These are phyloP conservation scores for Clarireedia monteithiana DNA, from an alignment of 2,329 filamentous ascomycete genomes.

Conservation along the genomic window DNA sequence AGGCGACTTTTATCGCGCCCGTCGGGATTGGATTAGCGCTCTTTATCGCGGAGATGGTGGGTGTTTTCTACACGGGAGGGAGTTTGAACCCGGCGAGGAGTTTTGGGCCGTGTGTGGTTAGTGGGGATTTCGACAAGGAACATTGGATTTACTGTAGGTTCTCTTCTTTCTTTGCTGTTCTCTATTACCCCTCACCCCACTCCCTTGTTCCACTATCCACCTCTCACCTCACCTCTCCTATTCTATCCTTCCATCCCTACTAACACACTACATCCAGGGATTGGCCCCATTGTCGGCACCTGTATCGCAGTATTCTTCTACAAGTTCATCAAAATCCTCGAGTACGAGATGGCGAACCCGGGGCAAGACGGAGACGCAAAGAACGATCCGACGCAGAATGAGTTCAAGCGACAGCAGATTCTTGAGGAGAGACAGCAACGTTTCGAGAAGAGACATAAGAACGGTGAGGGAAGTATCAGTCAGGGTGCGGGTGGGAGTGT, in stretches of 20 bases:
- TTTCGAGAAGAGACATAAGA: background rate
- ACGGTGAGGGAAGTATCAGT: background rate
- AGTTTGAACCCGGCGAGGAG: constrained; percentile 40
- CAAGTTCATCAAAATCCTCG: constrained; percentile 40
- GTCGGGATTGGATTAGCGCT: constrained; percentile 40
- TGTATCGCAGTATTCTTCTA: constrained; percentile 42
- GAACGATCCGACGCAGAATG: constrained; percentile 8
- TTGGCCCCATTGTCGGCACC: constrained; percentile 44
- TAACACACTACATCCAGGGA: constrained; percentile 21
- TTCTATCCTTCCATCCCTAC: too few species aligned
- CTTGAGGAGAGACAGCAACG: constrained; percentile 1
- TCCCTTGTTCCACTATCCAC: background rate
- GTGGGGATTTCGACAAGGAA: constrained; percentile 33
- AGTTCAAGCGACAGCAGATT: background rate
- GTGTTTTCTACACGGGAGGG: constrained; percentile 42
- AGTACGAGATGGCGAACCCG: constrained; percentile 40
- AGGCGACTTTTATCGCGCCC: constrained; percentile 39
- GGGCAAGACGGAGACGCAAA: constrained; percentile 24
- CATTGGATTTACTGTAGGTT: constrained; percentile 39
- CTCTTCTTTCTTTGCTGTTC: background rate
- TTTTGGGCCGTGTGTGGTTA: constrained; percentile 41
- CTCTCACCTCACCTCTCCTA: background rate
- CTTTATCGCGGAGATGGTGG: constrained; percentile 38
- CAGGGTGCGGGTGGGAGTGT: background rate
- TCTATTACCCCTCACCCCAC: too few species aligned